Conservation (phyloP, 495 filamentous ascomycete species). For the Podospora comata region DNA sequence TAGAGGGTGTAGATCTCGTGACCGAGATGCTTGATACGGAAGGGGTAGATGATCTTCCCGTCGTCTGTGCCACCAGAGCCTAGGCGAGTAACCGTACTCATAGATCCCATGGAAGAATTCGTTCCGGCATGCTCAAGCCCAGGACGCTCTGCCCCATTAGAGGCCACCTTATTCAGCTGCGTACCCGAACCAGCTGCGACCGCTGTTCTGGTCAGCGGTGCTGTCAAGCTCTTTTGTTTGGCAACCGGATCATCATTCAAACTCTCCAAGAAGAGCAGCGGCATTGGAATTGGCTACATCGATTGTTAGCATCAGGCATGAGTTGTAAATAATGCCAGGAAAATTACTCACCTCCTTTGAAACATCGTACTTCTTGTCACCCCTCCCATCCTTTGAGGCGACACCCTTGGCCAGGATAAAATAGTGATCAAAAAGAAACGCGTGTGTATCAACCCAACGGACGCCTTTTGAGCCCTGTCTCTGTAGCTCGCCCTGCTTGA, state of each 20-base stretch:
- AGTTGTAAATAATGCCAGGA: not conserved
- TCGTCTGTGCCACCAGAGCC: slow-evolving; percentile 48
- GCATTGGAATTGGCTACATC: slow-evolving; percentile 87
- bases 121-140: slow-evolving; percentile 65
- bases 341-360: slow-evolving; percentile 69
- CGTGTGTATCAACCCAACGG: slow-evolving; percentile 86
- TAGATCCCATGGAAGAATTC: slow-evolving; percentile 42
- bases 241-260: slow-evolving; percentile 85
- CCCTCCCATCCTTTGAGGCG: slow-evolving; percentile 61
- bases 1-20: slow-evolving; percentile 86
- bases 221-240: slow-evolving; percentile 80
- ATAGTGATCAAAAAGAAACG: slow-evolving; percentile 94
- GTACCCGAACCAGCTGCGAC: slow-evolving; percentile 48
- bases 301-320: slow-evolving; percentile 10
- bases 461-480: slow-evolving; percentile 83
- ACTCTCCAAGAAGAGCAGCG: slow-evolving; percentile 86
- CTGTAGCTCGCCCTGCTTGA: slow-evolving; percentile 87
- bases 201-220: slow-evolving; percentile 53
- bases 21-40: slow-evolving; percentile 95
- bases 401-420: slow-evolving; percentile 86
- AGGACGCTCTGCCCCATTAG: slow-evolving; percentile 50
- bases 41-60: slow-evolving; percentile 86
- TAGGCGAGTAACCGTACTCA: slow-evolving; percentile 48
- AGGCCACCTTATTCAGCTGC: slow-evolving; percentile 49
- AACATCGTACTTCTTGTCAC: slow-evolving; percentile 88